A percentile compares a stretch with the other conserved stretches of the same genome.
These are phyloP conservation scores for Rhodotorula mucilaginosa DNA, from an alignment of 1,284 basidiomycete genomes.

Conservation along the genomic window DNA sequence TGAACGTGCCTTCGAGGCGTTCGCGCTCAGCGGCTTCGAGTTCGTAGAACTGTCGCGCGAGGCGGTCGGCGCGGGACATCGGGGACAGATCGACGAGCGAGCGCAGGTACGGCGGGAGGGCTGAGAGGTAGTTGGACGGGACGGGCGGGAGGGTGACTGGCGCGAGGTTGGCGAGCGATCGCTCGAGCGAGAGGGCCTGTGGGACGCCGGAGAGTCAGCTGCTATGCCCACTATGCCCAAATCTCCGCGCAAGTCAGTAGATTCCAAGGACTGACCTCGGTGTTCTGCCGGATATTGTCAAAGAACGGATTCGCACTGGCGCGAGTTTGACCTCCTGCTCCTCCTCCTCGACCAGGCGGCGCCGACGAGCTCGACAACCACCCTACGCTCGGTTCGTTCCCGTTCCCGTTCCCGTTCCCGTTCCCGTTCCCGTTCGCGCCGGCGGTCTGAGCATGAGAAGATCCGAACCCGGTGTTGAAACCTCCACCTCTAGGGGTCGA, in stretches of 20 bases:
- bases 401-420: no score
- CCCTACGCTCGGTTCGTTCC: no score
- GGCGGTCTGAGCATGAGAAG: no score
- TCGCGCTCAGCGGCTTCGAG: slow-evolving; percentile 88
- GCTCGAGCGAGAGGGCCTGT: slow-evolving; percentile 42
- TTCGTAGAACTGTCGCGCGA: slow-evolving; percentile 86
- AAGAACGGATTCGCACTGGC: slow-evolving; percentile 55
- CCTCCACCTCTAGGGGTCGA: background rate
- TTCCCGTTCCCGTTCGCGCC: no score
- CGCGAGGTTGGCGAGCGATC: slow-evolving; percentile 61
- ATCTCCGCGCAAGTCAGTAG: background rate
- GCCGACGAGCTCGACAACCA: background rate
- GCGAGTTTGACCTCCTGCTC: slow-evolving; percentile 12
- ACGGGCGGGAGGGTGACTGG: slow-evolving; percentile 66
- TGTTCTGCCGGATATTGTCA: slow-evolving; percentile 91
- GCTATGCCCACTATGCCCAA: no score
- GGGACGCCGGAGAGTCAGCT: background rate
- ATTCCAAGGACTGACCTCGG: slow-evolving; percentile 64
- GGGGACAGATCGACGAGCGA: slow-evolving; percentile 60
- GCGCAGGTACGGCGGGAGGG: slow-evolving; percentile 78
- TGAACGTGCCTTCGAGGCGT: slow-evolving; percentile 85
- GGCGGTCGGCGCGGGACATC: slow-evolving; percentile 66
- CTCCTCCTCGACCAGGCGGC: background rate
- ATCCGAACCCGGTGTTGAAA: no score
- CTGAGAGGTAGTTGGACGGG: slow-evolving; percentile 20